These are phyloP conservation scores for Trichoderma pleuroti DNA, from an alignment of 2,329 filamentous ascomycete species.

Conservation along the genomic window DNA sequence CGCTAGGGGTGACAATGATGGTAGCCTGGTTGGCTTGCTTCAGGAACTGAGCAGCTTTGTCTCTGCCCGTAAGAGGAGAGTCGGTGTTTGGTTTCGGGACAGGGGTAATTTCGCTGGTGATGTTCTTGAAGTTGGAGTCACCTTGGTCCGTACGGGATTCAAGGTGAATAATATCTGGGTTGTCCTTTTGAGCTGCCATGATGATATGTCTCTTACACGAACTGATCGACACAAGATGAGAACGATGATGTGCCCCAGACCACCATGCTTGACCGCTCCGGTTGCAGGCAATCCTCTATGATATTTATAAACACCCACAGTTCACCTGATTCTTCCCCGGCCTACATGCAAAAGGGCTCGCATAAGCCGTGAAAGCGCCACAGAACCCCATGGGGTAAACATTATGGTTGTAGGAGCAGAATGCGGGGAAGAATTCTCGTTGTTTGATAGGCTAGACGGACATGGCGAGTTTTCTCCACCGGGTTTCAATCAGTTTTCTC, in stretches of 20 bases:
- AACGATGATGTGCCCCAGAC: not conserved
- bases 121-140: not conserved
- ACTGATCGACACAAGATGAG: not conserved
- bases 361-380: not conserved
- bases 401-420: not conserved
- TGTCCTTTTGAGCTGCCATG: constrained; percentile 10
- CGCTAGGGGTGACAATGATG: constrained; percentile 48
- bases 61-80: constrained; percentile 25
- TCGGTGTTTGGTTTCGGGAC: not conserved
- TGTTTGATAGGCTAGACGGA: constrained; percentile 11
- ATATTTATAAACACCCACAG: constrained; percentile 7
- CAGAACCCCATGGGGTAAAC: constrained; percentile 4
- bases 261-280: not conserved
- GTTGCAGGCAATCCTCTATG: not conserved
- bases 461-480: constrained; percentile 3
- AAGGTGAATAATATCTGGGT: constrained; percentile 16
- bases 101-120: constrained; percentile 8
- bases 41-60: constrained; percentile 50
- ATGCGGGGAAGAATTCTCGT: constrained; percentile 1
- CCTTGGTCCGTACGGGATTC: not conserved
- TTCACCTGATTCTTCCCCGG: not conserved
- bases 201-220: not conserved
- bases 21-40: constrained; percentile 40
- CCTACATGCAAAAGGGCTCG: not conserved
- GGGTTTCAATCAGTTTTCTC: constrained; percentile 12